Evolutionary conservation across 805 yeast species (phyloP).

Genomic region (Yamadazyma sp.): DNA sequence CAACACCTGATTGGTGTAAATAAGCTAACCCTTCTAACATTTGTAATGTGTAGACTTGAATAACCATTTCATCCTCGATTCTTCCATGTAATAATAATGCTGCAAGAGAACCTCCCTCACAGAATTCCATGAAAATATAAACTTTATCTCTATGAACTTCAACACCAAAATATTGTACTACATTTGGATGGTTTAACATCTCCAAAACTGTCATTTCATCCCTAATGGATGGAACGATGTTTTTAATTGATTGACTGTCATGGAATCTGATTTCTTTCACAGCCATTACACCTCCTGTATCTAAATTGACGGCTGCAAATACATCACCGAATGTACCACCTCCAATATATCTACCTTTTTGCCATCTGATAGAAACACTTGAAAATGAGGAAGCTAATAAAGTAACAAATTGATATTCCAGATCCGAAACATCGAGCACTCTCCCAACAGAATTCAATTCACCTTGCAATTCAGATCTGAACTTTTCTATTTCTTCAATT

Average conservation of each 20-base stretch:
- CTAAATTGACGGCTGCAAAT: slow-evolving; percentile 86
- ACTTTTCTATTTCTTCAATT: slow-evolving; percentile 60
- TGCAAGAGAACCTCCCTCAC: slow-evolving; percentile 93
- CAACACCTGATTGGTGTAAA: slow-evolving; percentile 89
- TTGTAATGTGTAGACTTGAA: slow-evolving; percentile 86
- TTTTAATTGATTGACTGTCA: slow-evolving; percentile 79
- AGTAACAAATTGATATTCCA: slow-evolving; percentile 82
- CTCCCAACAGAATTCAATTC: slow-evolving; percentile 63
- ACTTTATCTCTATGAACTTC: slow-evolving; percentile 96
- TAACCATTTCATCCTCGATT: slow-evolving; percentile 90
- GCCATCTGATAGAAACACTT: slow-evolving; percentile 93
- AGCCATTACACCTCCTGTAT: slow-evolving; percentile 94
- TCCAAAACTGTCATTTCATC: slow-evolving; percentile 97
- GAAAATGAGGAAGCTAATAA: slow-evolving; percentile 86
- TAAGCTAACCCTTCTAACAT: slow-evolving; percentile 95
- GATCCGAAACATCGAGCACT: slow-evolving; percentile 82
- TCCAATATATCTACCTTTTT: slow-evolving; percentile 89
- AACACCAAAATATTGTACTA: slow-evolving; percentile 94
- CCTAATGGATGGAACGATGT: slow-evolving; percentile 81
- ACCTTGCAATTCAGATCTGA: slow-evolving; percentile 43
- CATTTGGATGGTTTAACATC: slow-evolving; percentile 92
- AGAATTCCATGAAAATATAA: slow-evolving; percentile 94
- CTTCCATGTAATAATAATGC: slow-evolving; percentile 85
- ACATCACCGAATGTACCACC: slow-evolving; percentile 97
- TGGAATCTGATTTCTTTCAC: slow-evolving; percentile 93